phyloP scores from a whole-genome alignment of 2,329 filamentous ascomycete species.

The Ophiocordyceps camponoti-saundersi region DNA sequence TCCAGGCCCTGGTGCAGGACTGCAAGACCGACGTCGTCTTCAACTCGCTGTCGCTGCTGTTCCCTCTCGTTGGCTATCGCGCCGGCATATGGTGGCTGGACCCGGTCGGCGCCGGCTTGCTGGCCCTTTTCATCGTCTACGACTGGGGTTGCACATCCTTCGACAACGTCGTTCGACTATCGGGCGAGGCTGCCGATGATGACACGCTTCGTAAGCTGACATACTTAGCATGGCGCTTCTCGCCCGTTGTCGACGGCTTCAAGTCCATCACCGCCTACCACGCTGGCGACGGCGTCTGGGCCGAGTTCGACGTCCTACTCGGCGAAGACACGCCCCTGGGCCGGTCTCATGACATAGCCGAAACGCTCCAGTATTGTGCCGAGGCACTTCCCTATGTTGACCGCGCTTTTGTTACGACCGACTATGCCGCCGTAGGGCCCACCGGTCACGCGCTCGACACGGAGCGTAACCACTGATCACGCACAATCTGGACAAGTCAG shows the following conservation, averaged over 20 bases:
- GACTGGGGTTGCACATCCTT: slow-evolving; percentile 44
- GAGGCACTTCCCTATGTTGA: slow-evolving; percentile 14
- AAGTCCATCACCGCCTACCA: slow-evolving; percentile 17
- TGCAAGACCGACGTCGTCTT: slow-evolving; percentile 60
- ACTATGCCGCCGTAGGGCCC: slow-evolving; percentile 15
- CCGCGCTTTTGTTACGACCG: slow-evolving; percentile 16
- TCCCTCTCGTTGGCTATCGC: slow-evolving; percentile 50
- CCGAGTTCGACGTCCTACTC: slow-evolving; percentile 14
- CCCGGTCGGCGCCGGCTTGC: slow-evolving; percentile 38
- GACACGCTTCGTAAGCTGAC: slow-evolving; percentile 13
- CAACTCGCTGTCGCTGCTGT: slow-evolving; percentile 76
- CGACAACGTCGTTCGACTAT: slow-evolving; percentile 13
- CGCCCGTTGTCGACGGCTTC: slow-evolving; percentile 14
- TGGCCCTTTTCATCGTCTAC: slow-evolving; percentile 51
- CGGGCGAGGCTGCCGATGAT: slow-evolving; percentile 14
- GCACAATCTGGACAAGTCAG: neutral
- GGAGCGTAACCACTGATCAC: slow-evolving; percentile 4
- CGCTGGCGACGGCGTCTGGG: slow-evolving; percentile 16
- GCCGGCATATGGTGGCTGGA: slow-evolving; percentile 51
- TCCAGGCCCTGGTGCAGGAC: slow-evolving; percentile 45
- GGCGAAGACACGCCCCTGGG: slow-evolving; percentile 14
- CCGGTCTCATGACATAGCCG: slow-evolving; percentile 15
- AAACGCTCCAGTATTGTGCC: slow-evolving; percentile 17
- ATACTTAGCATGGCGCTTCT: slow-evolving; percentile 16
- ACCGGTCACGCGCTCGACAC: slow-evolving; percentile 12